Evolutionary conservation across 257 asterid species (phyloP), one percentile per base, ranked within the genome.

Genomic region (Solanum piurae): DNA sequence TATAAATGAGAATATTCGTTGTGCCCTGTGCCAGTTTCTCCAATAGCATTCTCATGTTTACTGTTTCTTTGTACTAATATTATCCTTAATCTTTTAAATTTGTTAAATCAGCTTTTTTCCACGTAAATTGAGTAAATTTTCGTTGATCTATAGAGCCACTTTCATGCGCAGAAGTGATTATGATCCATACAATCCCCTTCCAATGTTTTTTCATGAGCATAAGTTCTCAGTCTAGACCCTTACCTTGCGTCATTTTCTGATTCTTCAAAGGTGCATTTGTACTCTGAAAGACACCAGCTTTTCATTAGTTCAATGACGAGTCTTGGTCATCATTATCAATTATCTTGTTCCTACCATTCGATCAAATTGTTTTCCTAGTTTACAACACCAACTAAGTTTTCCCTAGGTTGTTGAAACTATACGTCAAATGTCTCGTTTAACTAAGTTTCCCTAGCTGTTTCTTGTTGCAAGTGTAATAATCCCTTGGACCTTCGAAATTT

Each of bases 1-100:
- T 80, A 83, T 86, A 46, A 37, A 42, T 84, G 49, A 40, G 91
- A 87, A 89, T 83, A 69, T 86, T 87, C 74, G 85, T 66, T 86
- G 38, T 36, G 91, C 86, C 76, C 89, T 71, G 42, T 79, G 86
- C 72, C 72, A 69, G 74, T 86, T 86, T 80, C 72, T 37, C 87
- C 36, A 83, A 46, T 46, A 46, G 68, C 60, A 80, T 46, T 46
- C 85, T 46, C 85, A 46, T 80, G 85, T 16, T 9, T 16, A 80
- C 66, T 4, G 66, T 29, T 46, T 80, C 68, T 66, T 49, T 82
- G 69, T 18, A 29, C 18, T 80, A 80, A 49, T 7, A 27, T 44
- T 80, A 80, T 44, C 68, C 85, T 80, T 80, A 2, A 80, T 23
- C 85, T 82, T 82, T 29, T 9, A 16, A 80, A 80, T 80, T 49